Conservation (phyloP, 2,329 filamentous ascomycete genomes). For the Aspergillus fijiensis region DNA sequence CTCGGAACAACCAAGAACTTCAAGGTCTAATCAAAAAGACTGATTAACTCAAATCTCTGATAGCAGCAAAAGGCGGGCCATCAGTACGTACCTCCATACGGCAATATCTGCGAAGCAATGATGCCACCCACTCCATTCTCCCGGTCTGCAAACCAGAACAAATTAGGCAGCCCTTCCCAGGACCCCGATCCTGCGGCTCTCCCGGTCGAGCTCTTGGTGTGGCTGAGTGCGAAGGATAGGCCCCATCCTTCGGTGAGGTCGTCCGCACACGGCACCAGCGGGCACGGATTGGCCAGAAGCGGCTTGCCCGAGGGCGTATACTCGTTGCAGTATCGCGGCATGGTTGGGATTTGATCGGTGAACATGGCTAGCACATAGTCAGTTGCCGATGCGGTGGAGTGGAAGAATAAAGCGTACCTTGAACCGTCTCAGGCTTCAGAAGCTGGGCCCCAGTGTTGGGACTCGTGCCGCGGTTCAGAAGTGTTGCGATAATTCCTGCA, state of each 20-base stretch:
- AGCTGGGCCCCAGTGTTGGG: constrained; percentile 49
- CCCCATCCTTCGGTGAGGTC: constrained; percentile 64
- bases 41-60: no score
- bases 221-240: constrained; percentile 47
- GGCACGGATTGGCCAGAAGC: constrained; percentile 49
- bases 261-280: constrained; percentile 52
- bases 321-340: constrained; percentile 55
- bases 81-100: no score
- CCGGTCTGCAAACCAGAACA: constrained; percentile 60
- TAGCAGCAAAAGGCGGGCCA: no score
- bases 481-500: constrained; percentile 55
- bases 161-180: constrained; percentile 59
- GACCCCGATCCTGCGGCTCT: constrained; percentile 47
- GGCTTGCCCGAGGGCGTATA: constrained; percentile 42
- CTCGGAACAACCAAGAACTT: no score
- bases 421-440: constrained; percentile 55
- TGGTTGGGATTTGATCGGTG: constrained; percentile 58
- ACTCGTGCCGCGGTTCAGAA: constrained; percentile 62
- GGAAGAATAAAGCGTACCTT: constrained; percentile 23
- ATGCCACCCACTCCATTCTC: constrained; percentile 57
- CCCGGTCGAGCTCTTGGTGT: constrained; percentile 29
- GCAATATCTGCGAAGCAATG: constrained; percentile 43
- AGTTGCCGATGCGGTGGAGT: no score
- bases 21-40: no score
- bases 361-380: constrained; percentile 47